A percentile compares a stretch with the other conserved stretches of the same genome.
These are phyloP conservation scores for Trametes gibbosa DNA, from an alignment of 768 basidiomycete species.

Conservation along the genomic window DNA sequence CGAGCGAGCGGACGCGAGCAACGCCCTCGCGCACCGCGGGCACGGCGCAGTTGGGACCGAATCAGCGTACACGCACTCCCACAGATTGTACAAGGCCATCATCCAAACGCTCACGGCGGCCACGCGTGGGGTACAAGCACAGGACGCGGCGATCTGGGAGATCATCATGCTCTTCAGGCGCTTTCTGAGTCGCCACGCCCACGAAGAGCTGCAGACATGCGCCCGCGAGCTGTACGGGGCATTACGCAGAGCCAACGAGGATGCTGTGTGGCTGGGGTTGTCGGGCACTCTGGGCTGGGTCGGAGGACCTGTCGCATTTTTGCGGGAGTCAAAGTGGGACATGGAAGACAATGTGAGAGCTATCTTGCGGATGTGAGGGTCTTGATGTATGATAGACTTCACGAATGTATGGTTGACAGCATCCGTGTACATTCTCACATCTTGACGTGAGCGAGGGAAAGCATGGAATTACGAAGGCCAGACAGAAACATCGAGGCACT, in stretches of 20 bases:
- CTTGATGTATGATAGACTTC: neutral
- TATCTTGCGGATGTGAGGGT: conserved; percentile 12
- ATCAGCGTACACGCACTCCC: conserved; percentile 77
- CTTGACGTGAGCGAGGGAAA: neutral
- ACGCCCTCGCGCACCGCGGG: conserved; percentile 61
- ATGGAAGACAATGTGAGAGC: conserved; percentile 41
- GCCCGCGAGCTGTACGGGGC: conserved; percentile 65
- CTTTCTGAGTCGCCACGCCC: conserved; percentile 64
- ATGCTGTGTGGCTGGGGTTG: conserved; percentile 84
- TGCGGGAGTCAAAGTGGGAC: conserved; percentile 61
- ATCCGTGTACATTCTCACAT: neutral
- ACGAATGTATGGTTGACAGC: neutral
- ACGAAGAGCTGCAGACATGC: conserved; percentile 70
- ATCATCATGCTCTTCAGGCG: conserved; percentile 71
- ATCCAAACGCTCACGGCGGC: conserved; percentile 71
- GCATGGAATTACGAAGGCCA: neutral
- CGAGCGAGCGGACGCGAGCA: conserved; percentile 60
- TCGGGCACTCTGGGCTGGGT: conserved; percentile 47
- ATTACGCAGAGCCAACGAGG: conserved; percentile 61
- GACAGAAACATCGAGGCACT: too few relatives aligned
- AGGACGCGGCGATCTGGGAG: conserved; percentile 78
- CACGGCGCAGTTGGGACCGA: conserved; percentile 53
- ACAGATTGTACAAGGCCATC: conserved; percentile 76
- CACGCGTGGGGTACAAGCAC: conserved; percentile 61
- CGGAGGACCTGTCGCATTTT: conserved; percentile 44